phyloP scores from a whole-genome alignment of 192 early-diverging fungal species.

The Backusella morwellensis region DNA sequence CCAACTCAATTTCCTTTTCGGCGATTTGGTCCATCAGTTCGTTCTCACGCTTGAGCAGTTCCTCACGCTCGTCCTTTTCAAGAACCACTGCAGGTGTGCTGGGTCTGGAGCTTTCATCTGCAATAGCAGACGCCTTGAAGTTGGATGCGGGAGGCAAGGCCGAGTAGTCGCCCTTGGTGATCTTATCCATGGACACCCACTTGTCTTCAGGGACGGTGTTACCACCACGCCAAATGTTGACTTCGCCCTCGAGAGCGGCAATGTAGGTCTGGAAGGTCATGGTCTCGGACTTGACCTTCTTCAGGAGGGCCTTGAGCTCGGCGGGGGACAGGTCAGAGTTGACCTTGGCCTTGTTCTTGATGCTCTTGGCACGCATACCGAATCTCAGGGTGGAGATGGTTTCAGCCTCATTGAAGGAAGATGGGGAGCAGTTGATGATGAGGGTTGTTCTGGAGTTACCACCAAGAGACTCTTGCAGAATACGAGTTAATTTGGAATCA shows the following conservation, averaged over 20 bases:
- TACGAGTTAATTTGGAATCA: conserved; percentile 98
- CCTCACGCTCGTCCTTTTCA: conserved; percentile 90
- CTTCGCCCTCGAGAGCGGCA: conserved; percentile 82
- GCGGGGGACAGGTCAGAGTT: conserved; percentile 94
- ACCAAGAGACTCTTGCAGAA: conserved; percentile 98
- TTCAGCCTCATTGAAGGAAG: conserved; percentile 96
- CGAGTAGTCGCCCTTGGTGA: conserved; percentile 36
- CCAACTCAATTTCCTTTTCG: conserved; percentile 86
- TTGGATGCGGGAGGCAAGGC: conserved; percentile 39
- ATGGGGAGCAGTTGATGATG: conserved; percentile 98
- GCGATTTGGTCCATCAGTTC: conserved; percentile 93
- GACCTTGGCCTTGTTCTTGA: conserved; percentile 99
- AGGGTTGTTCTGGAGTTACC: conserved; percentile 99
- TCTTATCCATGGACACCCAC: conserved; percentile 64
- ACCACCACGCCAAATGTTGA: conserved; percentile 87
- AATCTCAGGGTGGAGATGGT: conserved; percentile 93
- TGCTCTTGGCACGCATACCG: conserved; percentile 98
- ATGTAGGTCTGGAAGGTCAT: conserved; percentile 84
- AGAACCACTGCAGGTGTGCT: conserved; percentile 77
- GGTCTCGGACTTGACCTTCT: conserved; percentile 82
- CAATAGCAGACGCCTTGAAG: conserved; percentile 37
- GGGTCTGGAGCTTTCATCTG: conserved; percentile 55
- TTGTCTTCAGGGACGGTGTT: conserved; percentile 60
- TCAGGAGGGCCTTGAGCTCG: conserved; percentile 94
- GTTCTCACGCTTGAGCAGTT: conserved; percentile 93